phyloP scores from a whole-genome alignment of 345 rosid genomes.

The Reutealis trisperma region DNA sequence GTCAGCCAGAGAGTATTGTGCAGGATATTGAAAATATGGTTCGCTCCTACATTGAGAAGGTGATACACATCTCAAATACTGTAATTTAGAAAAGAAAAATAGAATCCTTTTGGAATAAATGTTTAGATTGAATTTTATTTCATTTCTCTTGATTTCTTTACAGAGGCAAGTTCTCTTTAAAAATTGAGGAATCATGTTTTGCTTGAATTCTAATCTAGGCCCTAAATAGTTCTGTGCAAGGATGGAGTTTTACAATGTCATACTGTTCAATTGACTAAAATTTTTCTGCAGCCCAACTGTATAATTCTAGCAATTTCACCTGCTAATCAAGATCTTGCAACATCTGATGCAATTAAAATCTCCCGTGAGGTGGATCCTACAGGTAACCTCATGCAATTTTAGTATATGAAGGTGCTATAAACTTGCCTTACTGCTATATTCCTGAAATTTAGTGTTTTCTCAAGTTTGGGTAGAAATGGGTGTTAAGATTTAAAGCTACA shows the following conservation, averaged over 20 bases:
- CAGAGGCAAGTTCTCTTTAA: not conserved
- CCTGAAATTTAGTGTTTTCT: not conserved
- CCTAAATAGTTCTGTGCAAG: not conserved
- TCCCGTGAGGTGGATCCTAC: slow-evolving; percentile 98
- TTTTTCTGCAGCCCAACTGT: slow-evolving; percentile 80
- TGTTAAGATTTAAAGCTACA: too few species aligned
- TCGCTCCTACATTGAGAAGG: slow-evolving; percentile 96
- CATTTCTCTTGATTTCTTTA: not conserved
- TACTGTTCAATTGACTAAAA: slow-evolving; percentile 18
- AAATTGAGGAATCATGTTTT: not conserved
- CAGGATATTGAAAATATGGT: slow-evolving; percentile 98
- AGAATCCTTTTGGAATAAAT: not conserved
- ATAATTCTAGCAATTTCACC: slow-evolving; percentile 98
- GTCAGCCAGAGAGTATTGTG: slow-evolving; percentile 93
- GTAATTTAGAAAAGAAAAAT: not conserved
- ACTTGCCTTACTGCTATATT: not conserved
- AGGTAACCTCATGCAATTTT: slow-evolving; percentile 44
- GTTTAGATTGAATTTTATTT: slow-evolving; percentile 11
- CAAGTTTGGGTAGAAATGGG: not conserved
- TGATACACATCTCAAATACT: slow-evolving; percentile 25
- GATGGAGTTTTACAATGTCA: slow-evolving; percentile 11
- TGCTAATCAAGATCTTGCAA: slow-evolving; percentile 99
- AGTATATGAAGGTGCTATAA: not conserved
- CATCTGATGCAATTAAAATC: slow-evolving; percentile 97
- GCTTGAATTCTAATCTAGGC: not conserved